Conservation (phyloP, 1,284 basidiomycete species). For the Anthracocystis walkeri region DNA sequence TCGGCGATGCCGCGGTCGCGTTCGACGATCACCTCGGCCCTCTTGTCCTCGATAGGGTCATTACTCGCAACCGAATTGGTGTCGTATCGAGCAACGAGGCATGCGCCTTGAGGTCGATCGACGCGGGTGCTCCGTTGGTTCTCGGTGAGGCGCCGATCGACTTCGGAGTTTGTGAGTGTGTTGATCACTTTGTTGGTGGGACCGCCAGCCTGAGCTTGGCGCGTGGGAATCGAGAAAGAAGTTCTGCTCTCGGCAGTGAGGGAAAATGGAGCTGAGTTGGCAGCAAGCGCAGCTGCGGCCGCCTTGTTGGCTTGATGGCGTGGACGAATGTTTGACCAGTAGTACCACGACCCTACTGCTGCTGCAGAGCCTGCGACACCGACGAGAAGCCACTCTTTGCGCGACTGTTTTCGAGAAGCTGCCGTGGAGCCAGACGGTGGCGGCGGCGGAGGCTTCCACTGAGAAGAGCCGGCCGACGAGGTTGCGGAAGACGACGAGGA, state of each 20-base stretch:
- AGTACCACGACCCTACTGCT: conserved; percentile 66
- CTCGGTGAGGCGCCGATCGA: conserved; percentile 59
- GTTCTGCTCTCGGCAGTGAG: conserved; percentile 46
- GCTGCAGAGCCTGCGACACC: conserved; percentile 65
- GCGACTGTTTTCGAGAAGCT: conserved; percentile 57
- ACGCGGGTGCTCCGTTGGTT: conserved; percentile 64
- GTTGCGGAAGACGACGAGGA: conserved; percentile 32
- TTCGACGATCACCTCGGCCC: conserved; percentile 67
- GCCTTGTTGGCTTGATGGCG: conserved; percentile 43
- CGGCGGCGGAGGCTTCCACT: conserved; percentile 51
- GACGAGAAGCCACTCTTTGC: conserved; percentile 66
- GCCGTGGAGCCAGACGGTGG: conserved; percentile 40
- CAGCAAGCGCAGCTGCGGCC: conserved; percentile 34
- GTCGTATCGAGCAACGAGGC: conserved; percentile 66
- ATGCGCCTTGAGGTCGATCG: conserved; percentile 58
- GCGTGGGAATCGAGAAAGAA: conserved; percentile 62
- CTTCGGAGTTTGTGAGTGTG: conserved; percentile 59
- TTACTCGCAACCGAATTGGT: conserved; percentile 67
- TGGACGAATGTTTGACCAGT: conserved; percentile 62
- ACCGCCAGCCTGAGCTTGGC: conserved; percentile 47
- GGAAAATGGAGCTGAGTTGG: conserved; percentile 49
- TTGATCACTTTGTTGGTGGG: conserved; percentile 61
- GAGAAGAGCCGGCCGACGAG: conserved; percentile 27
- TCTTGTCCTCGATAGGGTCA: conserved; percentile 66
- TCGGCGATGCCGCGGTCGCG: conserved; percentile 59